Evolutionary conservation across 306 rosid genomes (phyloP).

Genomic region (Vicia villosa): DNA sequence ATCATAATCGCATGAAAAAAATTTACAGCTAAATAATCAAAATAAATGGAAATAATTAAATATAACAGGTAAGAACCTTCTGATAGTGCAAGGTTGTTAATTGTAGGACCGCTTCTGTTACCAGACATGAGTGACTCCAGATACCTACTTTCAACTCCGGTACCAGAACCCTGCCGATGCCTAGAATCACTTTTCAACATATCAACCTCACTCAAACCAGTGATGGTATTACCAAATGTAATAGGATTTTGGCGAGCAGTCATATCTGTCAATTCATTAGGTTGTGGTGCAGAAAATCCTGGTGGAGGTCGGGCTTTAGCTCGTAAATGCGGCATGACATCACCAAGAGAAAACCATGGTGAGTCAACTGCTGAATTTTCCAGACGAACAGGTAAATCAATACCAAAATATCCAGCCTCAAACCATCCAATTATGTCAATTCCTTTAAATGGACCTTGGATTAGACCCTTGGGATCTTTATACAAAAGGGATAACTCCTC

Average conservation of each 20-base stretch:
- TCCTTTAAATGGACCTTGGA: conserved; percentile 95
- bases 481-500: conserved; percentile 80
- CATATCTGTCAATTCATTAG: conserved; percentile 56
- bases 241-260: conserved; percentile 46
- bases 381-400: conserved; percentile 75
- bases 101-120: conserved; percentile 56
- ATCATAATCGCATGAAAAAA: background rate
- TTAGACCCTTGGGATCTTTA: conserved; percentile 81
- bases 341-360: conserved; percentile 84
- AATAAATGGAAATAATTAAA: background rate
- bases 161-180: conserved; percentile 55
- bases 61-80: conserved; percentile 63
- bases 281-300: conserved; percentile 78
- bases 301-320: conserved; percentile 97
- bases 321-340: conserved; percentile 95
- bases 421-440: conserved; percentile 95
- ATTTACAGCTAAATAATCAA: background rate
- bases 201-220: conserved; percentile 70
- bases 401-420: conserved; percentile 96
- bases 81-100: conserved; percentile 59
- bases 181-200: conserved; percentile 62
- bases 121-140: conserved; percentile 93
- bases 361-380: conserved; percentile 58
- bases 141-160: conserved; percentile 84
- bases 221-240: conserved; percentile 50